A percentile compares a stretch with the other conserved stretches of the same genome.
phyloP scores from a whole-genome alignment of 352 stramenopile species.

The Pythium scleroteichum region DNA sequence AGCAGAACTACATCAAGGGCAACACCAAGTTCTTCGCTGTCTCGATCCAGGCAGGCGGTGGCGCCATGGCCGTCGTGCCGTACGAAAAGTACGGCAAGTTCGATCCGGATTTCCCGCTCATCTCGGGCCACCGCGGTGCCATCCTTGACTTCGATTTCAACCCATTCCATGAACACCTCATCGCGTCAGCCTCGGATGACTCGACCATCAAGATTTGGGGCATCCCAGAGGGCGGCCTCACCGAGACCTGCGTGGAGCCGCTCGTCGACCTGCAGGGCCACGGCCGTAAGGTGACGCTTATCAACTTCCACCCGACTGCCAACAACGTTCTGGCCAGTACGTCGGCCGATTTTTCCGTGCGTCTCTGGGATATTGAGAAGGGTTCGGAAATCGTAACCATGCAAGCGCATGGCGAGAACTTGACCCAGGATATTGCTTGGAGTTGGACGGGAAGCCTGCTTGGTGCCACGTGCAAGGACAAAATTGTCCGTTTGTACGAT shows the following conservation, averaged over 20 bases:
- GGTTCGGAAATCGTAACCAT: slow-evolving; percentile 90
- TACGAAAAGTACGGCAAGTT: slow-evolving; percentile 96
- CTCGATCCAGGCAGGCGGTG: slow-evolving; percentile 87
- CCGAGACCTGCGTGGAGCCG: slow-evolving; percentile 93
- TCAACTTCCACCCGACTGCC: slow-evolving; percentile 98
- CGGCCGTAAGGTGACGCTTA: slow-evolving; percentile 95
- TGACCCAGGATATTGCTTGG: slow-evolving; percentile 98
- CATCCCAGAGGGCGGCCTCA: slow-evolving; percentile 94
- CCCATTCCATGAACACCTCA: slow-evolving; percentile 96
- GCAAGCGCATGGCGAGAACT: slow-evolving; percentile 77
- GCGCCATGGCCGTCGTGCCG: slow-evolving; percentile 92
- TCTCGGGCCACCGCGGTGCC: slow-evolving; percentile 94
- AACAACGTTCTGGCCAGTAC: slow-evolving; percentile 97
- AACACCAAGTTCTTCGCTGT: slow-evolving; percentile 99
- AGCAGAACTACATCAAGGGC: slow-evolving; percentile 99
- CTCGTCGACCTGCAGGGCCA: slow-evolving; percentile 97
- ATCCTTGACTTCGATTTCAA: slow-evolving; percentile 99
- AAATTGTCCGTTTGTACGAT: slow-evolving; percentile 97
- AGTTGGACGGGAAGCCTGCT: slow-evolving; percentile 96
- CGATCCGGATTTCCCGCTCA: slow-evolving; percentile 91
- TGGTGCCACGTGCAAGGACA: slow-evolving; percentile 98
- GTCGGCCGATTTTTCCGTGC: slow-evolving; percentile 95
- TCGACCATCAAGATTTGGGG: slow-evolving; percentile 98
- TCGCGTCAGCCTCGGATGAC: slow-evolving; percentile 97
- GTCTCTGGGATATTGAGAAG: slow-evolving; percentile 99